Conservation (phyloP, 768 basidiomycete species). For the Clavulina sp. region DNA sequence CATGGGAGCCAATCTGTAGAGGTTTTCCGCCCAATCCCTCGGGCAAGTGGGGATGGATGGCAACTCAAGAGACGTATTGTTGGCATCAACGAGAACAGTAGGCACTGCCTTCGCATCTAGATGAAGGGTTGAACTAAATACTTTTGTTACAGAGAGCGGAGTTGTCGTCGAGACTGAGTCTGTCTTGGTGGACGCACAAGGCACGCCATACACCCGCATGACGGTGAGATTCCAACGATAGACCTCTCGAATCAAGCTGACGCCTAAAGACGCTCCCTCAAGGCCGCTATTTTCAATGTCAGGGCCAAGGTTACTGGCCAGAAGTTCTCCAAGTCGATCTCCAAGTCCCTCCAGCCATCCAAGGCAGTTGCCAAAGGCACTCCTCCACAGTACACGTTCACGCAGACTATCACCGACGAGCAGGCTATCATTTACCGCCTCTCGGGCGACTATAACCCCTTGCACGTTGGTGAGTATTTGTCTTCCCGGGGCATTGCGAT, state of each 20-base stretch:
- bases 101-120: neutral
- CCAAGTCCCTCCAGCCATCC: conserved; percentile 31
- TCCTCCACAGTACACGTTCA: conserved; percentile 40
- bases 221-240: too few species aligned
- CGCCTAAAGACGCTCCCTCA: neutral
- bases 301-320: conserved; percentile 46
- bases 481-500: neutral
- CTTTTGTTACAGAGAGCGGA: conserved; percentile 38
- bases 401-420: conserved; percentile 40
- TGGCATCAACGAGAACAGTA: conserved; percentile 70
- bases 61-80: conserved; percentile 45
- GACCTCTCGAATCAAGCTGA: too few species aligned
- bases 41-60: conserved; percentile 66
- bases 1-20: conserved; percentile 70
- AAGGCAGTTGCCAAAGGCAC: conserved; percentile 44
- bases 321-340: conserved; percentile 44
- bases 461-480: conserved; percentile 41
- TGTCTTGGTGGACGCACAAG: conserved; percentile 42
- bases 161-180: conserved; percentile 53
- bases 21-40: conserved; percentile 58
- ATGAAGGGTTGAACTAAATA: neutral
- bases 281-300: conserved; percentile 53
- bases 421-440: conserved; percentile 58
- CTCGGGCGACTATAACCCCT: conserved; percentile 63
- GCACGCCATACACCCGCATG: conserved; percentile 41